Evolutionary conservation across 768 basidiomycete genomes (phyloP), one percentile per base, ranked within the genome.

Genomic region (Podaxis sp.): DNA sequence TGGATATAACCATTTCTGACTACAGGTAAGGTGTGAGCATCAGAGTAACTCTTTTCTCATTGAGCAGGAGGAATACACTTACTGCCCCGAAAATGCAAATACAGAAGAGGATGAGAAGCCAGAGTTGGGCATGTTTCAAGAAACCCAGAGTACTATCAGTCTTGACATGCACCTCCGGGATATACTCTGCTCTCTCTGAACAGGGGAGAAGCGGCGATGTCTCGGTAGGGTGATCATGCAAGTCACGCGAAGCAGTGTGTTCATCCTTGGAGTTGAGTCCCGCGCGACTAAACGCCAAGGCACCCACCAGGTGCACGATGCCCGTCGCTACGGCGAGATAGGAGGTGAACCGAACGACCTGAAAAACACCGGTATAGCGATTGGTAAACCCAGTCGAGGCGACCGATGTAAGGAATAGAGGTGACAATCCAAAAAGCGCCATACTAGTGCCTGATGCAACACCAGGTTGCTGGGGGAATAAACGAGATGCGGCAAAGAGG

Each of bases 1-100:
- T 94, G 19, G 90, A 88, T 19, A 93, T 86, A 22, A 94, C 80
- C 90, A 91, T 93, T 72, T 93, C 91, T 51, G 82, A 84, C 89
- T 91, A 58, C 5, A 17, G 43, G 5, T 24, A 15, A 12, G 47
- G 13, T 19, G 22, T 25, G 49, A 27, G 22, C 24, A 27, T 50
- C 13, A 50, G 25, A 15, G 25, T 25, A 24, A 12, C 19, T 24
- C 47, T 24, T 49, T 24, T 49, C 33, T 25, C 12, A 50, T 24
- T 13, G 11, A 40, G 38, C 19, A 38, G 38, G 38, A 38, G 38
- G 38, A 5, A 3, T 65, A 41, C 8, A 81, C 89, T 75, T 68
- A 92, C 91, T 19, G 86, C 80, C 25, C 91, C 91, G n/a, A 90
- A 76, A n/a, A 80, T 75, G 24, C 85, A 70, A 2, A 84, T 67